Evolutionary conservation across 345 rosid genomes (phyloP), one percentile per base, ranked within the genome.

Genomic region (Odontarrhena argentea): DNA sequence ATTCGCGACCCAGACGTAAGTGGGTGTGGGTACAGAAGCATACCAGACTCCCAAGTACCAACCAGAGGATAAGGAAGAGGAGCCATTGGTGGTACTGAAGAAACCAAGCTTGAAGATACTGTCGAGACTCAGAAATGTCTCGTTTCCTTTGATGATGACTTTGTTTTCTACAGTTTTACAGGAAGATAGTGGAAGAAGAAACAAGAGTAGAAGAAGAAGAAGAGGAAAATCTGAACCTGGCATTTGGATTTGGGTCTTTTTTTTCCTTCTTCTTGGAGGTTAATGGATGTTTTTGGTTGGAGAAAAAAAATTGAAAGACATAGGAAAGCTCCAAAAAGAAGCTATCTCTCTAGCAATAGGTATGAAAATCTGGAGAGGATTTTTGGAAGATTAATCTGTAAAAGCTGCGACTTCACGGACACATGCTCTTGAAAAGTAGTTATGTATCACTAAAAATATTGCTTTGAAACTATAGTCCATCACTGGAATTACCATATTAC

Each of bases 1-100:
- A 35, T 91, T 91, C 1, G 96, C 97, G 44, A 74, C 78, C 78
- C 78, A 74, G 2, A 74, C 78, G 65, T 74, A 58, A 15, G 54
- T 43, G 0, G 74, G 74, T 0, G 26, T 43, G 1, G 69, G 69
- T 12, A 45, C 25, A 14, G 74, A 68, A 28, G 74, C 70, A 2
- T 75, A 75, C 57, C 63, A 69, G 30, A 75, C 69, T 50, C 78
- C 78, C 25, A 75, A n/a, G 24, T 64, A 75, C 62, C 70, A 69
- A 45, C 28, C 22, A 28, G 70, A 55, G 28, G 76, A 47, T 7
- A 74, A 54, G 12, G 81, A 52, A 10, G 68, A 56, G 24, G 63
- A 71, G 47, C 71, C 88, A 66, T 51, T 73, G 37, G 28, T 63
- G 42, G 61, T 54, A 34, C 25, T 69, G 51, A 75, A 69, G 55